Conservation (phyloP, 257 asterid species). For the Coffea canephora region DNA sequence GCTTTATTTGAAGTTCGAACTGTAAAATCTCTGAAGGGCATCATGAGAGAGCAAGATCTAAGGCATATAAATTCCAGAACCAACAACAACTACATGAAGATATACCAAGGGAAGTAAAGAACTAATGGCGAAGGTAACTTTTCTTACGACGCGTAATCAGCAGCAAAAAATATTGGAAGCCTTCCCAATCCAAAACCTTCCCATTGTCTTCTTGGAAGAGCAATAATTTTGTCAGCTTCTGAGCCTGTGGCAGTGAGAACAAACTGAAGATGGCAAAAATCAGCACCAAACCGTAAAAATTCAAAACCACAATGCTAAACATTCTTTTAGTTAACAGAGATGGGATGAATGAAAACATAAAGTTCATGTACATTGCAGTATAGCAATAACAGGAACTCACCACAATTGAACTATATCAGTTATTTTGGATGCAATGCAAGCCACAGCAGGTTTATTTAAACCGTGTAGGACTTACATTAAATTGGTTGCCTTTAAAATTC, state of each 20-base stretch:
- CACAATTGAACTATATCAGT: background rate
- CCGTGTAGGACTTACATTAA: background rate
- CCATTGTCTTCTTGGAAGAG: constrained; percentile 78
- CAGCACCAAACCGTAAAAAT: constrained; percentile 9
- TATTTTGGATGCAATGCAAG: background rate
- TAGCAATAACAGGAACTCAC: background rate
- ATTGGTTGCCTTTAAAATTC: background rate
- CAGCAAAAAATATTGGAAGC: constrained; percentile 71
- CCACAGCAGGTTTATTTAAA: background rate
- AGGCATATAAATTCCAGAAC: background rate
- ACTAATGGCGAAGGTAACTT: background rate
- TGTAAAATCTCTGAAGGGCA: background rate
- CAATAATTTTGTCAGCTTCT: constrained; percentile 68
- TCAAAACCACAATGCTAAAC: background rate
- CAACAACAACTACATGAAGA: background rate
- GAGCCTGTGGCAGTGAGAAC: constrained; percentile 93
- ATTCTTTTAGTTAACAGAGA: background rate
- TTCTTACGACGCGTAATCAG: constrained; percentile 86
- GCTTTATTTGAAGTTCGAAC: background rate
- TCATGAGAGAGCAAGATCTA: background rate
- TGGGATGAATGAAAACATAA: background rate
- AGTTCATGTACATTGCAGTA: background rate
- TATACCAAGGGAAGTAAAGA: background rate
- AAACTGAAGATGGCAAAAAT: constrained; percentile 46
- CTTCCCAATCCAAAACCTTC: constrained; percentile 78